Percentiles rank a stretch among this genome's conserved stretches.
These are phyloP conservation scores for Melampsora larici-populina DNA, from an alignment of 1,284 basidiomycete species.

Conservation along the genomic window DNA sequence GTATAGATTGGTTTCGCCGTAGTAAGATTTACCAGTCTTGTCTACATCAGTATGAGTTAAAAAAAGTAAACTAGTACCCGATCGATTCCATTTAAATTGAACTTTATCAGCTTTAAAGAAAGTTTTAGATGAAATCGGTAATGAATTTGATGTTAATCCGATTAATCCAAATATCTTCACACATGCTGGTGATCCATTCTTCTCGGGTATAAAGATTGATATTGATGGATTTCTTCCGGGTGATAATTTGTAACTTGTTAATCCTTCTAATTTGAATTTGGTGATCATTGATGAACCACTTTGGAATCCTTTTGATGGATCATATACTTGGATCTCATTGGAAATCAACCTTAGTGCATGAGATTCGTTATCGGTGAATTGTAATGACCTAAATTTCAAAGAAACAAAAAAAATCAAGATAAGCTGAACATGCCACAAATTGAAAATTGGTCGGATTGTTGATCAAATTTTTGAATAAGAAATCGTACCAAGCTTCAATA, in stretches of 20 bases:
- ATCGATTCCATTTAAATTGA: constrained; percentile 91
- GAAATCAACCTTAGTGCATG: constrained; percentile 79
- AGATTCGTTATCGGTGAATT: constrained; percentile 86
- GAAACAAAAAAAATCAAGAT: constrained; percentile 1
- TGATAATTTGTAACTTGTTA: constrained; percentile 70
- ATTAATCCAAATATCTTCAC: constrained; percentile 78
- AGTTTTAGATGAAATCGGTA: constrained; percentile 66
- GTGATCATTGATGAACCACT: constrained; percentile 68
- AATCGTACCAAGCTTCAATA: constrained; percentile 66
- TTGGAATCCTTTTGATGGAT: constrained; percentile 66
- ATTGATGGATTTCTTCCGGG: constrained; percentile 78
- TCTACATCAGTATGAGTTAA: constrained; percentile 95
- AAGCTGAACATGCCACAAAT: not conserved
- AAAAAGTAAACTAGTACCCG: constrained; percentile 68
- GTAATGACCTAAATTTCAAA: constrained; percentile 64
- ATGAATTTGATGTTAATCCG: constrained; percentile 63
- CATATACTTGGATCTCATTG: constrained; percentile 80
- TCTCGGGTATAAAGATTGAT: constrained; percentile 87
- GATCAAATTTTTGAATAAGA: too few relatives aligned
- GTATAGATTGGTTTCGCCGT: constrained; percentile 94
- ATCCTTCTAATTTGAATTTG: constrained; percentile 76
- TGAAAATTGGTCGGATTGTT: not conserved
- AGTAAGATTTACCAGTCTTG: constrained; percentile 94
- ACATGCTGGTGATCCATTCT: constrained; percentile 91
- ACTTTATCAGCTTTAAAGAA: constrained; percentile 96